Base-by-base conservation (phyloP, 176 grass and related monocot species). In the Melocanna baccifera region DNA sequence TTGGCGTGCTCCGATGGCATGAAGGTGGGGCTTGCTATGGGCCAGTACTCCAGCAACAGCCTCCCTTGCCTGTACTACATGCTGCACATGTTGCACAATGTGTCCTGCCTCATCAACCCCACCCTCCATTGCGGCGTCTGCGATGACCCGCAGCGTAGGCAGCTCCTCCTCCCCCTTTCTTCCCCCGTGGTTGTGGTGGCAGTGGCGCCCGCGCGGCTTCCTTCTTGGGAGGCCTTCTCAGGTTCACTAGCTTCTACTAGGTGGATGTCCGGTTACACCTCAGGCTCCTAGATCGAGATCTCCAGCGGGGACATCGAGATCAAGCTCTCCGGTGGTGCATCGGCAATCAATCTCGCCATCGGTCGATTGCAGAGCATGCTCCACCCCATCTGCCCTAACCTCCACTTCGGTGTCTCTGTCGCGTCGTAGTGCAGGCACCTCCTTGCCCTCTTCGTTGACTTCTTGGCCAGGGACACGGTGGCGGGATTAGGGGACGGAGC, bases 31-130 rank as follows among this genome's bases (percentile, higher is more conserved):
- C 95, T 98, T 52, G 87, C 78, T 1, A 61, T 48, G 1, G 95
- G 95, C 15, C 95, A 88, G 87, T 98, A 98, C 89, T 98, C 95
- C 55, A 89, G 92, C 77, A 93, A 85, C 8, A 95, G 87, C 32
- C 92, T 71, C 7, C 95, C 92, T 20, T 90, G 94, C 53, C 89
- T 84, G 87, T 83, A 93, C 4, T 89, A 85, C 34, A 93, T 87
- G 34, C 95, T 92, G 40, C 95, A 95, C 0, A 91, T 92, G 75
- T 98, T 98, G 89, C 95, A 98, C 47, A 98, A 89, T 46, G 92
- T 95, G 87, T 85, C 85, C 1, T 83, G 87, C 2, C 95, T 92
- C 85, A 85, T 80, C 15, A 92, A 92, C 19, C 95, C 95, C 4
- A 90, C 85, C 76, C 95, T 78, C 95, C 92, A 95, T 50, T 93